Percentiles rank a stretch among this genome's conserved stretches.
Evolutionary conservation across 768 basidiomycete genomes (phyloP).

Genomic region (Amanita rimosa): DNA sequence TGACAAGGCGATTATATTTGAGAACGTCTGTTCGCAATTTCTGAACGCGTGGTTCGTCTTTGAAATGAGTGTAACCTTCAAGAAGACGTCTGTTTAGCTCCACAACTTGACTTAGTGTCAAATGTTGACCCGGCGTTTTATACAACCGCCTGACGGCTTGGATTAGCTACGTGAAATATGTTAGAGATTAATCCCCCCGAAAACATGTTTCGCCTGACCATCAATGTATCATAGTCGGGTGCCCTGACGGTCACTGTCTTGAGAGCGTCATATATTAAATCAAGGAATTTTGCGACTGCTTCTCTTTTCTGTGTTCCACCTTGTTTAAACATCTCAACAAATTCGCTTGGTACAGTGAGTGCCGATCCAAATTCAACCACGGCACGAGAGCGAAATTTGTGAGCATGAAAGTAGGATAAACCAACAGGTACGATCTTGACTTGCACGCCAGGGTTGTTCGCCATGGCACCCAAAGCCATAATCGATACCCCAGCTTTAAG

Average conservation of each 20-base stretch:
- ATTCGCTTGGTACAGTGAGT: conserved; percentile 81
- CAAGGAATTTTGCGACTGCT: conserved; percentile 80
- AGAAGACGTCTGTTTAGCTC: conserved; percentile 89
- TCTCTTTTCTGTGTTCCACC: conserved; percentile 85
- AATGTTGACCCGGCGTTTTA: conserved; percentile 87
- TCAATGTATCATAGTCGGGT: conserved; percentile 95
- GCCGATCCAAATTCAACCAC: conserved; percentile 95
- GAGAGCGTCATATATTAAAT: conserved; percentile 84
- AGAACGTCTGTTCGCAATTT: conserved; percentile 71
- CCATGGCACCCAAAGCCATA: conserved; percentile 98
- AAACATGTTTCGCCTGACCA: conserved; percentile 43
- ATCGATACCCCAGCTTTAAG: conserved; percentile 96
- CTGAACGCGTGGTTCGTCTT: conserved; percentile 83
- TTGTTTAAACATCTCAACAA: conserved; percentile 83
- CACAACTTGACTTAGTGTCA: conserved; percentile 92
- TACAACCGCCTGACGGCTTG: conserved; percentile 92
- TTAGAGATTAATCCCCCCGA: neutral
- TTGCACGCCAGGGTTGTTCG: conserved; percentile 70
- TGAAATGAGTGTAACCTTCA: conserved; percentile 87
- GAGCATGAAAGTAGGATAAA: conserved; percentile 63
- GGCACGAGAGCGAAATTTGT: conserved; percentile 90
- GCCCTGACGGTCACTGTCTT: conserved; percentile 95
- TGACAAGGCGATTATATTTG: conserved; percentile 80
- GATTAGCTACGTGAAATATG: conserved; percentile 49
- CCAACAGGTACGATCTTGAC: conserved; percentile 91